phyloP scores from a whole-genome alignment of 225 moss, liverwort and hornwort species.

The Thuidium tamariscinum region DNA sequence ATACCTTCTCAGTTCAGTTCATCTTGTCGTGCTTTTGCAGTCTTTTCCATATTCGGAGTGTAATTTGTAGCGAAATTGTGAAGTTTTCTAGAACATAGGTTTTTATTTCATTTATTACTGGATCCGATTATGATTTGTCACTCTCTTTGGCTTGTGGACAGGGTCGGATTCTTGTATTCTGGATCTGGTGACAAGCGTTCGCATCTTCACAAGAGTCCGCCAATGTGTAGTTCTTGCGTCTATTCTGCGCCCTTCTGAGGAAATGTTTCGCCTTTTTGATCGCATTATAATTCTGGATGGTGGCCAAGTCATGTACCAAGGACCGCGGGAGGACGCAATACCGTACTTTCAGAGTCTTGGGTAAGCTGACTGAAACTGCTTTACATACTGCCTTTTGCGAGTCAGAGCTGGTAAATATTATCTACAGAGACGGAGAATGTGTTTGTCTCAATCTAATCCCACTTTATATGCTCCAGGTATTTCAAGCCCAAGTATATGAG shows the following conservation, averaged over 20 bases:
- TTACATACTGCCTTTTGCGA: background rate
- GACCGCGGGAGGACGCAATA: constrained; percentile 78
- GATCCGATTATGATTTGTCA: background rate
- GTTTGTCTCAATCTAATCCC: background rate
- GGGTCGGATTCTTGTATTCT: constrained; percentile 47
- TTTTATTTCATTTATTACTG: background rate
- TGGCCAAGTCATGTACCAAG: constrained; percentile 69
- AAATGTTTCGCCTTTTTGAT: constrained; percentile 59
- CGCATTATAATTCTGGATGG: constrained; percentile 73
- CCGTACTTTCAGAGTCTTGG: constrained; percentile 84
- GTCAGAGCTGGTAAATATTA: background rate
- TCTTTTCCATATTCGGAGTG: background rate
- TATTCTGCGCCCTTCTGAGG: constrained; percentile 52
- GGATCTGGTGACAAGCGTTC: constrained; percentile 60
- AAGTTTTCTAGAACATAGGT: background rate
- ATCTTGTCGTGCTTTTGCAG: background rate
- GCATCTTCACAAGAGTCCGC: constrained; percentile 75
- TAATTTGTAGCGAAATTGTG: background rate
- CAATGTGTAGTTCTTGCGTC: constrained; percentile 27
- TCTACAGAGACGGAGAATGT: background rate
- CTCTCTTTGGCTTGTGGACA: constrained; percentile 2
- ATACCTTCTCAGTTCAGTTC: background rate
- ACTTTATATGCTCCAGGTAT: constrained; percentile 39
- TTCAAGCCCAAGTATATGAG: constrained; percentile 62
- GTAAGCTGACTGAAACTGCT: constrained; percentile 22